Percentiles rank a stretch among this genome's conserved stretches.
Evolutionary conservation across 805 yeast genomes (phyloP).

Genomic region (Barnettozyma pratensis): DNA sequence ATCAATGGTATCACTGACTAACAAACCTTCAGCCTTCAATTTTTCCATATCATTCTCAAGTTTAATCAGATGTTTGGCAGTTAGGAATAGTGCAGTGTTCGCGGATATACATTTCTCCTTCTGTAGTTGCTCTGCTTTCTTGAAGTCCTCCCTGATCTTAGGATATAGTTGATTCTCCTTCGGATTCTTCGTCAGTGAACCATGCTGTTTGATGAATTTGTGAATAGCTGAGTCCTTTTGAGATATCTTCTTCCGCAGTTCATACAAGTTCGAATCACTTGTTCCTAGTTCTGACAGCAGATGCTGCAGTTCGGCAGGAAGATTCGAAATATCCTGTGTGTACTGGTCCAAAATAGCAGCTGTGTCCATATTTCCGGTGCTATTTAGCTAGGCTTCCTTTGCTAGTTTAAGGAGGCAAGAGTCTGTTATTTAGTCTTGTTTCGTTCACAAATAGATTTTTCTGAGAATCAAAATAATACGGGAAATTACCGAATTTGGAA

Average conservation of each 20-base stretch:
- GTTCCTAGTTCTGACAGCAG: constrained; percentile 71
- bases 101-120: constrained; percentile 74
- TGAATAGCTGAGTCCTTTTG: constrained; percentile 77
- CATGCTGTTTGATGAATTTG: constrained; percentile 76
- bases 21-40: constrained; percentile 74
- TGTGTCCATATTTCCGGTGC: constrained; percentile 61
- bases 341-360: constrained; percentile 77
- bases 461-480: not conserved
- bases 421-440: too few relatives aligned
- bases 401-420: not conserved
- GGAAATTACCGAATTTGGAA: not conserved
- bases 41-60: constrained; percentile 72
- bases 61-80: constrained; percentile 67
- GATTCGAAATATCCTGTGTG: constrained; percentile 67
- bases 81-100: constrained; percentile 74
- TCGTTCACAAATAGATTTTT: not conserved
- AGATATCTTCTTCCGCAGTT: constrained; percentile 58
- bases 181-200: constrained; percentile 75
- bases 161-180: constrained; percentile 65
- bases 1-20: constrained; percentile 45
- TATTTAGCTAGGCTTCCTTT: not conserved
- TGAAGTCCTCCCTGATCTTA: constrained; percentile 66
- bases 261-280: constrained; percentile 63
- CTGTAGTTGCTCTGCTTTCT: constrained; percentile 55
- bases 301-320: constrained; percentile 83